phyloP scores from a whole-genome alignment of 2,329 filamentous ascomycete genomes.

The Boeremia exigua region DNA sequence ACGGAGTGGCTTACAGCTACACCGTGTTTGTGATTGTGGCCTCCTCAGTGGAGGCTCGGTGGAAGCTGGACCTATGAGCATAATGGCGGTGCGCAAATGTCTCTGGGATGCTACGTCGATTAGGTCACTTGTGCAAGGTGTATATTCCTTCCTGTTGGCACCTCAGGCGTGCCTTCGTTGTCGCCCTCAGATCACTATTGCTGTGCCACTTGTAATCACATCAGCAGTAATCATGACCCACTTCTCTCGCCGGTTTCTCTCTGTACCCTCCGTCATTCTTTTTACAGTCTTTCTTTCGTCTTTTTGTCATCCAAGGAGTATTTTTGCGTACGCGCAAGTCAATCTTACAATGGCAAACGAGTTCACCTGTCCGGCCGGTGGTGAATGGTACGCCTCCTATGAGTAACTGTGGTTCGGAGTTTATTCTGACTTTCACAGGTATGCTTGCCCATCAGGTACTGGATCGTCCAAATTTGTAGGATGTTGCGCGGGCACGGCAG shows the following conservation, averaged over 20 bases:
- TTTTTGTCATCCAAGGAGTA: slow-evolving; percentile 3
- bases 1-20: slow-evolving; percentile 8
- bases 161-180: slow-evolving; percentile 3
- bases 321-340: slow-evolving; percentile 18
- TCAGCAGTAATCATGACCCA: slow-evolving; percentile 17
- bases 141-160: slow-evolving; percentile 9
- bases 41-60: slow-evolving; percentile 12
- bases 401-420: not conserved
- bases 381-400: slow-evolving; percentile 27
- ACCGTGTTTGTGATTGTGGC: slow-evolving; percentile 7
- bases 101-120: slow-evolving; percentile 5
- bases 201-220: slow-evolving; percentile 15
- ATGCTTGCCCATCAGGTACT: slow-evolving; percentile 30
- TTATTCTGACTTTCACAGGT: slow-evolving; percentile 25
- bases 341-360: slow-evolving; percentile 10
- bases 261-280: slow-evolving; percentile 9
- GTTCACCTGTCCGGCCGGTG: slow-evolving; percentile 31
- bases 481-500: slow-evolving; percentile 42
- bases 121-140: slow-evolving; percentile 8
- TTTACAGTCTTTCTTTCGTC: slow-evolving; percentile 7
- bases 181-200: slow-evolving; percentile 5
- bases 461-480: slow-evolving; percentile 46
- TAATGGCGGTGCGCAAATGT: slow-evolving; percentile 2
- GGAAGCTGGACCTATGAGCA: slow-evolving; percentile 14
- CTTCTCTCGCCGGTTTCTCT: slow-evolving; percentile 11